Base-by-base conservation (phyloP, 2,329 filamentous ascomycete genomes). In the Fusarium miscanthi region DNA sequence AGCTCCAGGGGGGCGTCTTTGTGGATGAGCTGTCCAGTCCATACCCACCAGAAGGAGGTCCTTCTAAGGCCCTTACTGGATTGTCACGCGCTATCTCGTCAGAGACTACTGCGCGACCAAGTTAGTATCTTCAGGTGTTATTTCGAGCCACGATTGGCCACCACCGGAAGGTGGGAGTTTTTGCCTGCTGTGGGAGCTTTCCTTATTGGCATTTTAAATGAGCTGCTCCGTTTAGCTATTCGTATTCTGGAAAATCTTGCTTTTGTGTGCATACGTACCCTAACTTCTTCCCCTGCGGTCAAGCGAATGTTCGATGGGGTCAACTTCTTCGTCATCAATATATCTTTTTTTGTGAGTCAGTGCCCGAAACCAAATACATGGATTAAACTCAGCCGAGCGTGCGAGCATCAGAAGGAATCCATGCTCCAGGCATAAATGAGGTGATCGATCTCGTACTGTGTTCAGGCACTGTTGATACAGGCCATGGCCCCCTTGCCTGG, bases 91-190 rank as follows among this genome's bases (percentile, higher is more conserved):
- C 74, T 76, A 73, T 70, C 56, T 73, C 63, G 63, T 42, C 70
- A 59, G 64, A 66, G 67, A 62, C 74, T 76, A 75, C 72, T 75
- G 74, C 72, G 64, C 63, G 64, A 59, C 59, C 72, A 73, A 70
- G 69, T 76, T 69, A 69, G 66, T 54, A 69, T 62, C 40, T 64
- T 69, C 58, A 69, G 49, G 59, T 63, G 74, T 61, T 67, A 69
- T 67, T 52, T 62, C 54, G 64, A 54, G 59, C 45, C 40, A 51
- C 58, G 45, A 76, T 76, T 76, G 74, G 74, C 57, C 64, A 64
- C 63, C 41, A 33, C 35, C 45, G 27, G 23, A 40, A 33, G 38
- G 57, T 52, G 49, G 56, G 54, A 64, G 45, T 21, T 70, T 65
- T 66, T 59, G 66, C 59, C 53, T 69, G 53, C 48, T 56, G 51